Conservation (phyloP, 179 eudicot genomes). For the Corrigiola litoralis region DNA sequence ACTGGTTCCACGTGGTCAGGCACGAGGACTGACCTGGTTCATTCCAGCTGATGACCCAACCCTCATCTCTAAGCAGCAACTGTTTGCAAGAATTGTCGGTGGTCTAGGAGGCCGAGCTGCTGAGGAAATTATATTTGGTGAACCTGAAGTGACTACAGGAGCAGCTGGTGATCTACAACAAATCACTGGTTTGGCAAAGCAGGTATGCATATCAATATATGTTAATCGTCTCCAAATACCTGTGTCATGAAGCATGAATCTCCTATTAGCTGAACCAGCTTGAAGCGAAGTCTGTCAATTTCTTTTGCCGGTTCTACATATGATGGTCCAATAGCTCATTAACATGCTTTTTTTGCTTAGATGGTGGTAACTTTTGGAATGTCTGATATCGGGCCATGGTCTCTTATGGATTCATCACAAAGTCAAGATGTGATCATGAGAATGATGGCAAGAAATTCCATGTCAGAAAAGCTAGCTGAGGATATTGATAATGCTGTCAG, state of each 20-base stretch:
- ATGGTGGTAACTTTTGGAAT: conserved; percentile 96
- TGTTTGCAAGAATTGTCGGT: conserved; percentile 96
- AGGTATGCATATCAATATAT: conserved; percentile 42
- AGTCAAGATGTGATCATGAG: conserved; percentile 89
- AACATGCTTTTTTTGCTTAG: conserved; percentile 27
- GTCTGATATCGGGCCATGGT: conserved; percentile 99
- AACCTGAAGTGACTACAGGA: conserved; percentile 96
- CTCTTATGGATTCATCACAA: conserved; percentile 93
- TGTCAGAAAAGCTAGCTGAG: conserved; percentile 97
- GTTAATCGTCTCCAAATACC: not conserved
- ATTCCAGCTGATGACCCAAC: conserved; percentile 96
- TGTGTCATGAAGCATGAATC: not conserved
- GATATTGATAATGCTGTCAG: conserved; percentile 88
- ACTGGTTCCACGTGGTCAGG: conserved; percentile 96
- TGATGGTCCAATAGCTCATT: not conserved
- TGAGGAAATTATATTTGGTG: conserved; percentile 93
- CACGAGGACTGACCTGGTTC: conserved; percentile 97
- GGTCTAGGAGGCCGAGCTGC: conserved; percentile 99
- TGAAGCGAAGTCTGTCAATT: not conserved
- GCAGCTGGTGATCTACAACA: conserved; percentile 97
- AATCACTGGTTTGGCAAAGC: conserved; percentile 93
- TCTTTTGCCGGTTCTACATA: not conserved
- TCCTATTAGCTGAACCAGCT: no score
- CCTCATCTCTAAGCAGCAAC: conserved; percentile 91
- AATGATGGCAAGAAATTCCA: conserved; percentile 99